Evolutionary conservation across 116 monocot genomes (phyloP).

Genomic region (Iris pallida): DNA sequence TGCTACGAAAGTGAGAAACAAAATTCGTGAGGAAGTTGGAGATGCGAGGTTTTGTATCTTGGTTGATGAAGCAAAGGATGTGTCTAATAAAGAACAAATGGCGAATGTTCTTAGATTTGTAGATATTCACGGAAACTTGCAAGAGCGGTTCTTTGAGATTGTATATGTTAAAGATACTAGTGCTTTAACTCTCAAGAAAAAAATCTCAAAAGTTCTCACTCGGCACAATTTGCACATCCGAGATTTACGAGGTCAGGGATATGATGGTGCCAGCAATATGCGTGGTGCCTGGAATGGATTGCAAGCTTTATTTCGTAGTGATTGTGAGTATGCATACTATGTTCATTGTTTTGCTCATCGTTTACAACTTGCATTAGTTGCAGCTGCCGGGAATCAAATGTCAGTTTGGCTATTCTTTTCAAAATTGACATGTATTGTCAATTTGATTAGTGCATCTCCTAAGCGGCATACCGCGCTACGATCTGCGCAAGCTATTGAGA

Average conservation of each 20-base stretch:
- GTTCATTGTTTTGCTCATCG: not conserved
- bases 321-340: not conserved
- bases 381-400: not conserved
- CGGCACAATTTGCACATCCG: not conserved
- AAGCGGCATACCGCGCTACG: not conserved
- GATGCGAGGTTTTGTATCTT: not conserved
- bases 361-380: not conserved
- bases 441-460: not conserved
- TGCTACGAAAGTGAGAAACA: not conserved
- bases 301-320: not conserved
- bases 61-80: not conserved
- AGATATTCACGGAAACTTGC: not conserved
- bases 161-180: not conserved
- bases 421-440: not conserved
- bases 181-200: not conserved
- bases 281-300: not conserved
- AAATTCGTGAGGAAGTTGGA: constrained; percentile 6
- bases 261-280: not conserved
- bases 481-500: not conserved
- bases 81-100: not conserved
- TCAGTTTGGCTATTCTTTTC: not conserved
- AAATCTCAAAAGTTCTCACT: not conserved
- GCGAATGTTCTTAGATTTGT: not conserved
- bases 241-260: not conserved
- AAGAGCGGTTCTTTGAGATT: not conserved